Conservation (phyloP, 1,284 basidiomycete species). For the Boletus mariae region DNA sequence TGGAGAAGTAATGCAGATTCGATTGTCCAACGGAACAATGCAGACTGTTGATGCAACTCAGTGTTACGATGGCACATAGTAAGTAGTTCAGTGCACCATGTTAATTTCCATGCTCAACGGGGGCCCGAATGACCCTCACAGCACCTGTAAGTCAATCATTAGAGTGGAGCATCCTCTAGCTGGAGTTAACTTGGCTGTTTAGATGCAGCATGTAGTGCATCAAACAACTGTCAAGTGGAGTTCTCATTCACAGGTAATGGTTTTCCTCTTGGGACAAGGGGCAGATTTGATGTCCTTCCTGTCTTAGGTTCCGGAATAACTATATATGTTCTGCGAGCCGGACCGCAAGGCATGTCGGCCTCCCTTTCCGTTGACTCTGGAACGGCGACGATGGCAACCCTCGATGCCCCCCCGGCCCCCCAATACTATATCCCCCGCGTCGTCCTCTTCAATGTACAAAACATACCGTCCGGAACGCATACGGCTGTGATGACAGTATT, state of each 20-base stretch:
- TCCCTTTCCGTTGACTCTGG: conserved; percentile 26
- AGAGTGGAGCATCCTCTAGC: background rate
- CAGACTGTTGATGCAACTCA: conserved; percentile 19
- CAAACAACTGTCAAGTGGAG: conserved; percentile 24
- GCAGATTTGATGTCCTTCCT: background rate
- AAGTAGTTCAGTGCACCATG: conserved; percentile 7
- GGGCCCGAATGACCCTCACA: conserved; percentile 1
- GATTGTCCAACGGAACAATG: conserved; percentile 26
- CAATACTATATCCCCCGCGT: conserved; percentile 24
- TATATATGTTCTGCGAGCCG: conserved; percentile 29
- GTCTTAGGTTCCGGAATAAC: conserved; percentile 27
- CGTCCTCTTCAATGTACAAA: conserved; percentile 8
- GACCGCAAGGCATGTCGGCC: conserved; percentile 26
- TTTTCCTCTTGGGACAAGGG: background rate
- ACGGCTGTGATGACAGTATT: conserved; percentile 24
- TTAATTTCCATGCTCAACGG: conserved; percentile 5
- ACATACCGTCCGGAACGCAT: conserved; percentile 24
- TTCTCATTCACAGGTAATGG: conserved; percentile 19
- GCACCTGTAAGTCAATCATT: conserved; percentile 23
- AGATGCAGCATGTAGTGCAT: conserved; percentile 26
- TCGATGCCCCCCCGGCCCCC: conserved; percentile 20
- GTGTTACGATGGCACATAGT: conserved; percentile 24
- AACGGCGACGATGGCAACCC: conserved; percentile 16
- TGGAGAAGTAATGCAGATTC: conserved; percentile 9
- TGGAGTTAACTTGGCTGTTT: conserved; percentile 1